Evolutionary conservation across 495 filamentous ascomycete genomes (phyloP), one percentile per base, ranked within the genome.

Genomic region (Friedmanniomyces endolithicus): DNA sequence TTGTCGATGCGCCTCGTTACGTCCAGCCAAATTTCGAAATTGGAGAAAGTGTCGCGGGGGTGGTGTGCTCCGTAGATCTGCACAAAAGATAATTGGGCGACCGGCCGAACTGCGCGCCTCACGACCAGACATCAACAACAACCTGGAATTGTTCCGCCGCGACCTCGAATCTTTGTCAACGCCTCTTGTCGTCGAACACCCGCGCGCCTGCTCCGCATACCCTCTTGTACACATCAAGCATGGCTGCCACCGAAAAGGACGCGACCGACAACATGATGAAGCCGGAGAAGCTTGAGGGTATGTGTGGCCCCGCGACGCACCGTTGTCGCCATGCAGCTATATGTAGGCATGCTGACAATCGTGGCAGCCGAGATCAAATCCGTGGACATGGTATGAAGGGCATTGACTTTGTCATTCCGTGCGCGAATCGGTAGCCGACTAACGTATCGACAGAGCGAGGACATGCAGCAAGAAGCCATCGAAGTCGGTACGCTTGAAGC

Each of bases 391-490:
- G 92, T 97, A 79, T 43, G 50, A 37, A 20, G 17, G 34, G 29
- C 11, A 34, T 52, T 4, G 27, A 31, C 27, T 9, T 31, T 9
- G 3, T 31, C 4, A n/a, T 45, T 33, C 34, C 29, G 0, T 43
- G 3, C 6, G n/a, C 37, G 25, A 35, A 48, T 25, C 50, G 34
- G 31, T 14, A n/a, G 37, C 12, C 6, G 14, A 8, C 16, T 33
- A n/a, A 35, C 11, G 25, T 37, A 19, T 52, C 16, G 17, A n/a
- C 60, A 96, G 92, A 88, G 81, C 55, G 92, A 97, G 59, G 90
- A 96, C 56, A 95, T 97, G 94, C 87, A 95, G 65, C 82, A 86
- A 62, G 89, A 95, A 69, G 88, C 84, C 25, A 81, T 97, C 60
- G 88, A 95, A 74, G 82, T 95, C 68, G 87, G 90, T 95, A 84